Evolutionary conservation across 2,329 filamentous ascomycete genomes (phyloP).

Genomic region (Hypocrella siamensis): DNA sequence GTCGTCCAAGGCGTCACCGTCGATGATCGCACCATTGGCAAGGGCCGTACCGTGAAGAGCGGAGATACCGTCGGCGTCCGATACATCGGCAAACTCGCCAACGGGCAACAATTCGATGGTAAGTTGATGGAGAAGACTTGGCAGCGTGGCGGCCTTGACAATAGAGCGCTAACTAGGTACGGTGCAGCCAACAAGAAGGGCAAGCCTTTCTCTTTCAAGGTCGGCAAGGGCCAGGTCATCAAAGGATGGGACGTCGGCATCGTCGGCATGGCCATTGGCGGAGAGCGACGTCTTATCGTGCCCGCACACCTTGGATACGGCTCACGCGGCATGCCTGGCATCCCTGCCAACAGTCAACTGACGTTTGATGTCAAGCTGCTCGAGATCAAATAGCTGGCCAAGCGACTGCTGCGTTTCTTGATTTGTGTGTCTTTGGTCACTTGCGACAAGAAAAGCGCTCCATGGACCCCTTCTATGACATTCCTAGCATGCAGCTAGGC

Average conservation of each 20-base stretch:
- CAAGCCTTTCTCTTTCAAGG: constrained; percentile 92
- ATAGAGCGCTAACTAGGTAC: neutral
- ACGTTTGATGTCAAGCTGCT: constrained; percentile 84
- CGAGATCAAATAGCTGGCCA: constrained; percentile 74
- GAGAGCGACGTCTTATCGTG: constrained; percentile 84
- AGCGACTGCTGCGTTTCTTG: no score
- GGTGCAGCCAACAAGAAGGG: constrained; percentile 91
- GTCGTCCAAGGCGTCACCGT: constrained; percentile 78
- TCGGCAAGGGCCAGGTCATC: constrained; percentile 90
- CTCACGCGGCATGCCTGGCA: constrained; percentile 65
- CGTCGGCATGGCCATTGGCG: constrained; percentile 80
- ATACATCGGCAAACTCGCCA: constrained; percentile 93
- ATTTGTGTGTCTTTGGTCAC: no score
- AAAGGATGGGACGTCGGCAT: constrained; percentile 97
- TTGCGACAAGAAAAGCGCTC: no score
- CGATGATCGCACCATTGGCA: constrained; percentile 88
- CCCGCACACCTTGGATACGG: constrained; percentile 83
- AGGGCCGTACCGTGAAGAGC: constrained; percentile 72
- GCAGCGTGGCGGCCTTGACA: no score
- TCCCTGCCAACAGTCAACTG: constrained; percentile 81
- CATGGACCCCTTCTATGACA: no score
- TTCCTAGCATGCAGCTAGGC: no score
- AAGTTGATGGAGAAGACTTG: constrained; percentile 32
- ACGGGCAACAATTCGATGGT: constrained; percentile 93
- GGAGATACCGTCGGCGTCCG: constrained; percentile 86